These are phyloP conservation scores for Mucor lusitanicus DNA, from an alignment of 371 early-diverging fungal genomes.

Conservation along the genomic window DNA sequence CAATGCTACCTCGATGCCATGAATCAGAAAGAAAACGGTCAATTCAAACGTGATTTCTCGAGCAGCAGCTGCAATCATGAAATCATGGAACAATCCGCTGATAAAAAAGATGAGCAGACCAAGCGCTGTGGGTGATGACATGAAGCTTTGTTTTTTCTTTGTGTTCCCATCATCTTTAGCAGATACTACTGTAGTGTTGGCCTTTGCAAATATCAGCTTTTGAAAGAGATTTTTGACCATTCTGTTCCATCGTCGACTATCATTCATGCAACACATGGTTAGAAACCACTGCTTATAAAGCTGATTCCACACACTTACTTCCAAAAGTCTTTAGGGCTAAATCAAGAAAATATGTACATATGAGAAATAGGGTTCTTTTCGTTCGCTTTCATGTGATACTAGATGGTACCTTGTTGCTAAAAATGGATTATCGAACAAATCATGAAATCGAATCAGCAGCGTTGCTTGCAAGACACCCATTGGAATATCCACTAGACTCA, in stretches of 20 bases:
- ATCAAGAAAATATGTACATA: background rate
- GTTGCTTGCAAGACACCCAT: conserved; percentile 24
- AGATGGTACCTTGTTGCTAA: conserved; percentile 14
- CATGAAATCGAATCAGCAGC: conserved; percentile 12
- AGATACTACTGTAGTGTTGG: background rate
- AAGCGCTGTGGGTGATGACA: background rate
- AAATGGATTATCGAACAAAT: conserved; percentile 24
- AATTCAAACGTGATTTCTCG: conserved; percentile 18
- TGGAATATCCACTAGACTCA: conserved; percentile 13
- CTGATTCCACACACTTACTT: conserved; percentile 7
- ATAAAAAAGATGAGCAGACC: conserved; percentile 13
- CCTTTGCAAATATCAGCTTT: conserved; percentile 8
- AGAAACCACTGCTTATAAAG: background rate
- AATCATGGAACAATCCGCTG: conserved; percentile 19
- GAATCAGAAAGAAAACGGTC: conserved; percentile 18
- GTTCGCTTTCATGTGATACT: background rate
- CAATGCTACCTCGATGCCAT: conserved; percentile 15
- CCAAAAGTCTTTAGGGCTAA: conserved; percentile 26
- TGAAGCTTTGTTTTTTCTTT: background rate
- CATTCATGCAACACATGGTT: background rate
- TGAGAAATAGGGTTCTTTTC: background rate
- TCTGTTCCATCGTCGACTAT: conserved; percentile 24
- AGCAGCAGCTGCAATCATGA: conserved; percentile 20
- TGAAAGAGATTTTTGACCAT: conserved; percentile 11
- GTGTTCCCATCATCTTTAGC: background rate